Conservation (phyloP, 345 rosid species). For the Eucalyptus dawsonii region DNA sequence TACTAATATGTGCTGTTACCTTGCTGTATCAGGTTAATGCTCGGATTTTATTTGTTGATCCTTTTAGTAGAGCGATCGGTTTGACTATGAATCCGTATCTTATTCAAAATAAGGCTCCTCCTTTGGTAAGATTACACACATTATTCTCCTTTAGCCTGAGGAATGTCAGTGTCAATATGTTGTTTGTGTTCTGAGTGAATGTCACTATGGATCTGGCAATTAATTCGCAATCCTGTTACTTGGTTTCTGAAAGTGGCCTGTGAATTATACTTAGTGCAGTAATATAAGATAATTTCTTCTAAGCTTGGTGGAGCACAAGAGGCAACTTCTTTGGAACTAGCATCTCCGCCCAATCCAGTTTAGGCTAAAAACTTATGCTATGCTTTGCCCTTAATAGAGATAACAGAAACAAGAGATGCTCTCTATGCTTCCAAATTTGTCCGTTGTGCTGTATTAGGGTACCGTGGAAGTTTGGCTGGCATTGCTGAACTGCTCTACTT, state of each 20-base stretch:
- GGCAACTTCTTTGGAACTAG: not conserved
- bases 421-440: not conserved
- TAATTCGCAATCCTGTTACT: not conserved
- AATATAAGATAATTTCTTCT: not conserved
- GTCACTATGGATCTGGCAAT: not conserved
- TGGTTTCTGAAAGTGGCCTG: not conserved
- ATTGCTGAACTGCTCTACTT: not conserved
- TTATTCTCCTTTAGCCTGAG: not conserved
- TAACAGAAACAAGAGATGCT: not conserved
- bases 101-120: slow-evolving; percentile 66
- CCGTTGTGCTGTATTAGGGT: not conserved
- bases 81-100: slow-evolving; percentile 87
- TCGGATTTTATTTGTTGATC: slow-evolving; percentile 82
- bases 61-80: slow-evolving; percentile 87
- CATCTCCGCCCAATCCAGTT: not conserved
- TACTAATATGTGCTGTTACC: not conserved
- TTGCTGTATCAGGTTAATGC: slow-evolving; percentile 59
- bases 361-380: not conserved
- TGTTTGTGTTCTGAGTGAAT: not conserved
- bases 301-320: not conserved
- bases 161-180: not conserved
- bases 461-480: not conserved
- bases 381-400: not conserved
- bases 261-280: not conserved
- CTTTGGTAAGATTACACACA: slow-evolving; percentile 38